These are phyloP conservation scores for Metarhizium guizhouense DNA, from an alignment of 2,329 filamentous ascomycete genomes.

Conservation along the genomic window DNA sequence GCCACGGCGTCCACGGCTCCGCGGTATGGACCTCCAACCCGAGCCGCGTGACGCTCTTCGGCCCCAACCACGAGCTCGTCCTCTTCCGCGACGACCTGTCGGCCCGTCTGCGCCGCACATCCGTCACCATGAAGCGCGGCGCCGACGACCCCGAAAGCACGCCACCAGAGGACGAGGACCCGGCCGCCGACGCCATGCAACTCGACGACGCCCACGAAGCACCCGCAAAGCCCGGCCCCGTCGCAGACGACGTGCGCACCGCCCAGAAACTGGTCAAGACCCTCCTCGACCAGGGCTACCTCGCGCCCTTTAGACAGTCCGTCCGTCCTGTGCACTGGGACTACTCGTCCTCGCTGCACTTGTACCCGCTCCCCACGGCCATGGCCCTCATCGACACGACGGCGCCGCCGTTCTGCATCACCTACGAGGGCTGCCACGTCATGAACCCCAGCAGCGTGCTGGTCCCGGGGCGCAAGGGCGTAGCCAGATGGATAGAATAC, in stretches of 20 bases:
- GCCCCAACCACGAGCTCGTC: slow-evolving; percentile 77
- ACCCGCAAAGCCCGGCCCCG: slow-evolving; percentile 12
- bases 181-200: slow-evolving; percentile 28
- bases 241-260: slow-evolving; percentile 41
- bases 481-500: slow-evolving; percentile 83
- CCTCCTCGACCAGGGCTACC: slow-evolving; percentile 78
- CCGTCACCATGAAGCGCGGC: slow-evolving; percentile 56
- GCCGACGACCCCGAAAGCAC: slow-evolving; percentile 22
- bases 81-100: slow-evolving; percentile 83
- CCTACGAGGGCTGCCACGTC: slow-evolving; percentile 91
- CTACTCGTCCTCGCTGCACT: slow-evolving; percentile 61
- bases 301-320: slow-evolving; percentile 77
- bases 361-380: slow-evolving; percentile 83
- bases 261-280: slow-evolving; percentile 82
- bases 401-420: slow-evolving; percentile 73
- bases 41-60: slow-evolving; percentile 72
- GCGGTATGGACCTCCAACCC: slow-evolving; percentile 89
- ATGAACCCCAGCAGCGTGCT: slow-evolving; percentile 83
- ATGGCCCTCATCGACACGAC: slow-evolving; percentile 77
- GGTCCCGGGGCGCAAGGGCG: slow-evolving; percentile 56
- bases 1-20: slow-evolving; percentile 32
- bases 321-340: slow-evolving; percentile 86
- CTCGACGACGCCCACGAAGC: slow-evolving; percentile 29
- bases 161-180: slow-evolving; percentile 10
- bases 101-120: slow-evolving; percentile 65